A percentile compares a stretch with the other conserved stretches of the same genome.
Conservation (phyloP, 495 filamentous ascomycete genomes). For the Tuber brumale region DNA sequence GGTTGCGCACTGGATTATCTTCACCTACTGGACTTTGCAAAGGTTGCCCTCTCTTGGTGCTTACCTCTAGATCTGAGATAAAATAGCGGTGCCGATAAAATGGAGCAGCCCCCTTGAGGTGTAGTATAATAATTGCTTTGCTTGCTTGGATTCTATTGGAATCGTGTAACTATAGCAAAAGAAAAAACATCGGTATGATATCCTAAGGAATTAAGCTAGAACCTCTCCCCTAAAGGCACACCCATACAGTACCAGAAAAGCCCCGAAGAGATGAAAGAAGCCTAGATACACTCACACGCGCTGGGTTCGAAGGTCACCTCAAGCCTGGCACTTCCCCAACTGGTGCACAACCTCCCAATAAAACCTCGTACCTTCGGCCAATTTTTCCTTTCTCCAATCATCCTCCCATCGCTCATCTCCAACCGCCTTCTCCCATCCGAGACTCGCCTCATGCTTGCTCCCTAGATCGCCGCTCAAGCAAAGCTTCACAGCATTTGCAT, state of each 20-base stretch:
- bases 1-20: not conserved
- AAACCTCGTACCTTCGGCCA: not conserved
- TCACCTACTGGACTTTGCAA: not conserved
- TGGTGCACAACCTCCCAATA: slow-evolving; percentile 1
- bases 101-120: not conserved
- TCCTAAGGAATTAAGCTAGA: not conserved
- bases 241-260: not conserved
- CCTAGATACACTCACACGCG: not conserved
- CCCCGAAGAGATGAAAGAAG: not conserved
- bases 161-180: not conserved
- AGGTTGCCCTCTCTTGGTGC: not conserved
- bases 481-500: not conserved
- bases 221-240: not conserved
- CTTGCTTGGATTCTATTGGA: not conserved
- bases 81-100: not conserved
- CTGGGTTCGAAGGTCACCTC: not conserved
- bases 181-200: not conserved
- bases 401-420: not conserved
- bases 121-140: not conserved
- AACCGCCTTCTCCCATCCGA: not conserved
- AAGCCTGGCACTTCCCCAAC: not conserved
- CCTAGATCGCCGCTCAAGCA: not conserved
- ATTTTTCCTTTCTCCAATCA: not conserved
- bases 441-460: not conserved
- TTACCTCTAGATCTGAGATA: not conserved